These are phyloP conservation scores for Calcarisporium arbuscula DNA, from an alignment of 2,329 filamentous ascomycete genomes.

Conservation along the genomic window DNA sequence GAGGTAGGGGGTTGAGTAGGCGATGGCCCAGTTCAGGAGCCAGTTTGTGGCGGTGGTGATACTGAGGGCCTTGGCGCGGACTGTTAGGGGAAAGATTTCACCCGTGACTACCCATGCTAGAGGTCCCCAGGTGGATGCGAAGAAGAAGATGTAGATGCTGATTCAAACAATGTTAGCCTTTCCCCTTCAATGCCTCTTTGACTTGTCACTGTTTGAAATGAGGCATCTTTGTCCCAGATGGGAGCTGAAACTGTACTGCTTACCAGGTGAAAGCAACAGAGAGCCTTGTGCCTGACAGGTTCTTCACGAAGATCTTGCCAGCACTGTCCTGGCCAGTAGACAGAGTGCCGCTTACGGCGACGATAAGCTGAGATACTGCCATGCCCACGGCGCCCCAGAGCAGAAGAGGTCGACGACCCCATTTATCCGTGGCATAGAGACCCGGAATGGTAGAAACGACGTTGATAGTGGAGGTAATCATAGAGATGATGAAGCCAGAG, in stretches of 20 bases:
- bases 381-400: slow-evolving; percentile 58
- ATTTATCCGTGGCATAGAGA: slow-evolving; percentile 30
- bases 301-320: slow-evolving; percentile 46
- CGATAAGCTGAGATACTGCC: slow-evolving; percentile 53
- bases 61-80: slow-evolving; percentile 58
- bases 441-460: slow-evolving; percentile 30
- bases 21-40: slow-evolving; percentile 73
- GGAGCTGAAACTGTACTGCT: no score
- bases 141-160: slow-evolving; percentile 72
- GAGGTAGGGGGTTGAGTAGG: slow-evolving; percentile 73
- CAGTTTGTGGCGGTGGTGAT: slow-evolving; percentile 69
- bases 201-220: no score
- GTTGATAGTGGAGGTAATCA: slow-evolving; percentile 34
- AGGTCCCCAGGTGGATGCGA: slow-evolving; percentile 63
- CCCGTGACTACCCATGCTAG: slow-evolving; percentile 37
- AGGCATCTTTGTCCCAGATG: no score
- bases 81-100: slow-evolving; percentile 58
- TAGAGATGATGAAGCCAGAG: slow-evolving; percentile 28
- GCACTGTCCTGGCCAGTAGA: slow-evolving; percentile 43
- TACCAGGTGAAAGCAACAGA: slow-evolving; percentile 57
- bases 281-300: slow-evolving; percentile 45
- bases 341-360: slow-evolving; percentile 51
- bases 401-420: slow-evolving; percentile 51
- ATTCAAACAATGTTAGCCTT: no score
- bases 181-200: no score